Evolutionary conservation across 2,329 filamentous ascomycete genomes (phyloP).

Genomic region (Periglandula ipomoeae): DNA sequence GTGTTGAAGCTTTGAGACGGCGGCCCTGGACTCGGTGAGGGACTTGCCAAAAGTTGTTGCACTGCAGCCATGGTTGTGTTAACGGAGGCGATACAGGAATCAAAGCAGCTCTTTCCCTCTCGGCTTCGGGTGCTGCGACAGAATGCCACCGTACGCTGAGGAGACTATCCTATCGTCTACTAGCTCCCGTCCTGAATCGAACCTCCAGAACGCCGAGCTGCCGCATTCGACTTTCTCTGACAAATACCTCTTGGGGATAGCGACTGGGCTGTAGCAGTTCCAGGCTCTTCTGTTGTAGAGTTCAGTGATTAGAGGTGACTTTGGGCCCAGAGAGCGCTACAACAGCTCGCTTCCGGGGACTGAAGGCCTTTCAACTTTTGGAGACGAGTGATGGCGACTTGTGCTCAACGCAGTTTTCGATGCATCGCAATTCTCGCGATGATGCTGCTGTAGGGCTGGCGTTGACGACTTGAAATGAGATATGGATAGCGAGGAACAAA

Average conservation of each 20-base stretch:
- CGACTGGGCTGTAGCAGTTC: background rate
- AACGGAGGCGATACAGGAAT: background rate
- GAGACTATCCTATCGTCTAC: background rate
- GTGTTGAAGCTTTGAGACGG: constrained; percentile 16
- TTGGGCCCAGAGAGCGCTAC: too few relatives aligned
- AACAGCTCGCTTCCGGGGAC: too few relatives aligned
- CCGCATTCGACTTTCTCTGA: background rate
- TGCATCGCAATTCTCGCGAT: background rate
- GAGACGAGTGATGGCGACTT: too few relatives aligned
- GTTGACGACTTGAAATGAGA: background rate
- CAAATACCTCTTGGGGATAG: too few relatives aligned
- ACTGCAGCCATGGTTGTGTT: constrained; percentile 26
- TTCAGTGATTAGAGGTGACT: background rate
- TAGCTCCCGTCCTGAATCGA: background rate
- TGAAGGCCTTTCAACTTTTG: too few relatives aligned
- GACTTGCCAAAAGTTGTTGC: constrained; percentile 26
- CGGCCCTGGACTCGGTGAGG: constrained; percentile 20
- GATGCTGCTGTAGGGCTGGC: background rate
- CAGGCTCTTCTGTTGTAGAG: background rate
- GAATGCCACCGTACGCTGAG: background rate
- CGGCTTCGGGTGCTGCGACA: too few relatives aligned
- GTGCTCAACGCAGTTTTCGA: too few relatives aligned
- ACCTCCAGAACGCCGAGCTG: background rate
- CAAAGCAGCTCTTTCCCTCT: too few relatives aligned
- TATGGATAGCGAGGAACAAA: too few relatives aligned